Conservation (phyloP, 176 grass and related monocot genomes). For the Oryza nivara region DNA sequence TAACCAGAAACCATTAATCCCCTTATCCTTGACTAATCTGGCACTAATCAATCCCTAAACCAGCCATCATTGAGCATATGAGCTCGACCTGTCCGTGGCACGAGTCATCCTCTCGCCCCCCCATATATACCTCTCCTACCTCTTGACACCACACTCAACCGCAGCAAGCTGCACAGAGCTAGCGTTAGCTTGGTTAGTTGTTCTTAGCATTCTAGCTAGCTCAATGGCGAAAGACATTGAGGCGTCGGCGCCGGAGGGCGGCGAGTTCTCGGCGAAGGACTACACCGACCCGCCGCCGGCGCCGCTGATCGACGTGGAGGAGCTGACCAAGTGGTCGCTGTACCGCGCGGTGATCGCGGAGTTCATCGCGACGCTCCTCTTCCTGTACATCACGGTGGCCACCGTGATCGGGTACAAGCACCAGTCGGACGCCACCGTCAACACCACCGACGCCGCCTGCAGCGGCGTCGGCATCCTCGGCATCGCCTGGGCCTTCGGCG, state of each 20-base stretch:
- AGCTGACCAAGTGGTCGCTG: conserved; percentile 81
- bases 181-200: neutral
- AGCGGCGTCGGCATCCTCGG: conserved; percentile 81
- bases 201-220: conserved; percentile 4
- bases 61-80: conserved; percentile 32
- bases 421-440: conserved; percentile 50
- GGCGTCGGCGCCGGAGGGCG: conserved; percentile 36
- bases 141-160: conserved; percentile 35
- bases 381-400: conserved; percentile 86
- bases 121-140: conserved; percentile 59
- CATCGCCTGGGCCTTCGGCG: conserved; percentile 88
- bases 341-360: conserved; percentile 88
- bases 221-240: conserved; percentile 88
- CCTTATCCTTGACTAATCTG: conserved; percentile 30
- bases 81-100: conserved; percentile 33
- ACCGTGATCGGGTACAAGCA: conserved; percentile 91
- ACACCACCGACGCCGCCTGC: conserved; percentile 57
- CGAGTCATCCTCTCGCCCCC: neutral
- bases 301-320: conserved; percentile 62
- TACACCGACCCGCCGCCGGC: conserved; percentile 85
- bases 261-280: conserved; percentile 70
- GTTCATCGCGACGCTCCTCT: conserved; percentile 85
- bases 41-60: conserved; percentile 39
- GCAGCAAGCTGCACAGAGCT: conserved; percentile 26
- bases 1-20: conserved; percentile 23